Base-by-base conservation (phyloP, 2,329 filamentous ascomycete species). In the Parafenestella ontariensis region DNA sequence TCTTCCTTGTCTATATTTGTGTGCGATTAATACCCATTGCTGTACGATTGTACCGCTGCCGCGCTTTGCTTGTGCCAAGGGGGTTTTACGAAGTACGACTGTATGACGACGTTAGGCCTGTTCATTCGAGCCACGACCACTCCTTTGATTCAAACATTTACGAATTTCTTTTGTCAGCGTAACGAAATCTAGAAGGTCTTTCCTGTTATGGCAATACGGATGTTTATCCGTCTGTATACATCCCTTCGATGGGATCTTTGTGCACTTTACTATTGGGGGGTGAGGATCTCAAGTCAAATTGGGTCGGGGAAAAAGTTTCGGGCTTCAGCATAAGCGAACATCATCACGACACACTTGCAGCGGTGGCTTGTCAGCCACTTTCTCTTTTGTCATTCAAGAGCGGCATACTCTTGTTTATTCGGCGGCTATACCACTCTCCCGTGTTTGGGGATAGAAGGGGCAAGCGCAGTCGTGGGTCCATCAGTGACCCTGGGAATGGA, bases 71-170 rank as follows among this genome's bases (percentile, higher is more conserved):
- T 52, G 8, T 28, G 20, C 26, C 13, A 43, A 49, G 37, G 51
- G 55, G 59, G 64, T 70, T 60, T 60, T 34, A 75, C 66, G 73
- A 75, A 63, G 71, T 72, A 74, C 70, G 71, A 74, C 66, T 73
- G 70, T 73, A 75, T 71, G 72, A 75, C 71, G 49, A 56, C 59
- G 51, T 64, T 49, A 45, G 59, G 62, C 61, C 56, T 56, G 54
- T 55, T 67, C 48, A 65, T 64, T 69, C 53, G 62, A 68, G 70
- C 66, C 66, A 71, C 67, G 68, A 66, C 54, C 65, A 56, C 44
- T 56, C 34, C 33, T 64, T 71, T 64, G 58, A 66, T 73, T 54
- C 49, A 50, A 42, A 56, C 41, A 52, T 42, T 70, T 49, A 75
- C 70, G 73, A 75, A 68, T 73, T 68, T 69, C 66, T 56, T 75